A percentile compares a stretch with the other conserved stretches of the same genome.
Conservation (phyloP, 106 monocot species). For the Platanthera zijinensis region DNA sequence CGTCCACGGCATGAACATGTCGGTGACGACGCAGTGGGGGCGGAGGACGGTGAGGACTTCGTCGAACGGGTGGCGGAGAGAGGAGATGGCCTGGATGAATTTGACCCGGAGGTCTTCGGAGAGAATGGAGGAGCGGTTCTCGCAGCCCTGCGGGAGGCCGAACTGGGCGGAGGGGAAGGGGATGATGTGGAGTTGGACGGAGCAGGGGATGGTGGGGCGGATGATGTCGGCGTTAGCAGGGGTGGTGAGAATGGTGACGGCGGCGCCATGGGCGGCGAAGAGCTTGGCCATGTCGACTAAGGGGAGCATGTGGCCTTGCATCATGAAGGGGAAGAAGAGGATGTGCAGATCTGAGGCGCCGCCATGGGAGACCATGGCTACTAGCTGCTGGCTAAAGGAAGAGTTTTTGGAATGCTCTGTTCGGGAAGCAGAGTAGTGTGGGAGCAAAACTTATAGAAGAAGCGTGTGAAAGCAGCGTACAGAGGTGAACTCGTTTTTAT, state of each 20-base stretch:
- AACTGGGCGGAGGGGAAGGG: conserved; percentile 4
- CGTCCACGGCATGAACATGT: conserved; percentile 3
- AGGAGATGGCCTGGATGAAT: neutral
- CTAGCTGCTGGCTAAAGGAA: no score
- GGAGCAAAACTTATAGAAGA: no score
- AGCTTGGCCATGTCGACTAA: neutral
- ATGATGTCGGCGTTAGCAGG: neutral
- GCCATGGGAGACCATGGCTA: neutral
- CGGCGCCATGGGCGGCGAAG: neutral
- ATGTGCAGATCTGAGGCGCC: neutral
- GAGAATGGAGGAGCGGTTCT: neutral
- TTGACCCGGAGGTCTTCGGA: neutral
- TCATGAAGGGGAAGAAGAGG: conserved; percentile 4
- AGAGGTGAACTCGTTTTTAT: no score
- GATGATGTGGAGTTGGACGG: neutral
- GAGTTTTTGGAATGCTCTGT: no score
- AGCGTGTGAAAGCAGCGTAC: no score
- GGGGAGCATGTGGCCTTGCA: neutral
- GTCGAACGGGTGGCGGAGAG: neutral
- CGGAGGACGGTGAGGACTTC: neutral
- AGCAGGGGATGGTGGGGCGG: neutral
- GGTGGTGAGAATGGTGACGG: neutral
- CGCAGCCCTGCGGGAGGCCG: conserved; percentile 5
- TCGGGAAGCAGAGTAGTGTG: no score
- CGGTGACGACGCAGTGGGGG: conserved; percentile 1